A percentile compares a stretch with the other conserved stretches of the same genome.
Conservation (phyloP, 179 eudicot species). For the Sideroxylon spinosum region DNA sequence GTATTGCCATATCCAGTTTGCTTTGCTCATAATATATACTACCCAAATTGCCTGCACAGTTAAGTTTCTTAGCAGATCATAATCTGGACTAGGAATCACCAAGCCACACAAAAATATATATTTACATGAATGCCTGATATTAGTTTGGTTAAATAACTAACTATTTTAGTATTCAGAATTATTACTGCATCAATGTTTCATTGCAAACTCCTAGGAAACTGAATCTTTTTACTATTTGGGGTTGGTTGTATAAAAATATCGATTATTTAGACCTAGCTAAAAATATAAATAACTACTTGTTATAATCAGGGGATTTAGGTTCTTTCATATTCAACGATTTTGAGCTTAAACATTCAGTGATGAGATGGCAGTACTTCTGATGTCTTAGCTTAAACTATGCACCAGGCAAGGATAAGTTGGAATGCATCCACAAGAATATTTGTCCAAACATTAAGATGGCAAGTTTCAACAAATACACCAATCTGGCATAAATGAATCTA, state of each 20-base stretch:
- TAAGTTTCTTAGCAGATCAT: conserved; percentile 1
- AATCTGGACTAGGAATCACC: neutral
- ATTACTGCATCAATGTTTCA: neutral
- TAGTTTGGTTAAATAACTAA: too few relatives aligned
- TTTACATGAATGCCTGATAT: too few relatives aligned
- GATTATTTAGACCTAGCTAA: neutral
- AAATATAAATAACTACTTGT: neutral
- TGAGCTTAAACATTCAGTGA: neutral
- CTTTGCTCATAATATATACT: conserved; percentile 88
- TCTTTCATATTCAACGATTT: neutral
- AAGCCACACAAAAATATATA: too few relatives aligned
- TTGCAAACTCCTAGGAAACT: too few relatives aligned
- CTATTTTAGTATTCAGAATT: neutral
- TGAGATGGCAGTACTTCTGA: neutral
- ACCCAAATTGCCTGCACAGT: conserved; percentile 72
- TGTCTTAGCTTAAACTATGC: neutral
- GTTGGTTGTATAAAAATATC: too few relatives aligned
- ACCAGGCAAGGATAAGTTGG: neutral
- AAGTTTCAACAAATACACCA: neutral
- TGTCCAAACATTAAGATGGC: neutral
- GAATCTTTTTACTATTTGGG: too few relatives aligned
- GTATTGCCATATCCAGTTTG: conserved; percentile 79
- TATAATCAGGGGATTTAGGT: neutral
- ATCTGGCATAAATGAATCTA: neutral
- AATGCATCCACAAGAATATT: neutral